Evolutionary conservation across 371 early-diverging fungal genomes (phyloP).

Genomic region (Rhizopus arrhizus): DNA sequence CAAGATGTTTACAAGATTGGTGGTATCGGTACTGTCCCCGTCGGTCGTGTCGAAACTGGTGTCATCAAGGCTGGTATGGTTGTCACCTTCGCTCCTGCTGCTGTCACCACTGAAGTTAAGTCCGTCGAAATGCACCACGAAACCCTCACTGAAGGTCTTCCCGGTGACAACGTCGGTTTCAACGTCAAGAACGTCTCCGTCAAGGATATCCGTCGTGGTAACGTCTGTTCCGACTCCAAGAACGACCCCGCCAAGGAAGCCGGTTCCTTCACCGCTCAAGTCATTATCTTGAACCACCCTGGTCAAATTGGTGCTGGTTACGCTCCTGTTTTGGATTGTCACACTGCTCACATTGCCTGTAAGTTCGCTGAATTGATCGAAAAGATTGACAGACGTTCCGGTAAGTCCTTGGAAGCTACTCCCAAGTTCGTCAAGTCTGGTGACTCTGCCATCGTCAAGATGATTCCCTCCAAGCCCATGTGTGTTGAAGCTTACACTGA

Average conservation of each 20-base stretch:
- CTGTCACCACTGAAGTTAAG: slow-evolving; percentile 93
- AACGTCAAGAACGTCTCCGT: slow-evolving; percentile 95
- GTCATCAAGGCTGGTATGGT: slow-evolving; percentile 89
- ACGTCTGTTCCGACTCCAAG: slow-evolving; percentile 92
- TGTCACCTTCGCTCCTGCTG: slow-evolving; percentile 87
- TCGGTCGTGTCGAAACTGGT: slow-evolving; percentile 97
- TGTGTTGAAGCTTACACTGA: slow-evolving; percentile 92
- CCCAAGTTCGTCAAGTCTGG: slow-evolving; percentile 93
- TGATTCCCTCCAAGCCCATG: slow-evolving; percentile 93
- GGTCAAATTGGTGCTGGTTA: slow-evolving; percentile 86
- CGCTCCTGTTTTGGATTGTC: slow-evolving; percentile 91
- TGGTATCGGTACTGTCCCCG: slow-evolving; percentile 95
- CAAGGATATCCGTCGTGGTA: slow-evolving; percentile 94
- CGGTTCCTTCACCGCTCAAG: slow-evolving; percentile 86
- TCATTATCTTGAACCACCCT: slow-evolving; percentile 92
- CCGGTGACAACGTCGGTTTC: slow-evolving; percentile 98
- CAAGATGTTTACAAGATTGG: slow-evolving; percentile 98
- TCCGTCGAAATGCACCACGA: slow-evolving; percentile 99
- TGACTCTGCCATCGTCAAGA: slow-evolving; percentile 93
- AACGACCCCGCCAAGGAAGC: slow-evolving; percentile 92
- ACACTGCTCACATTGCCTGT: slow-evolving; percentile 94
- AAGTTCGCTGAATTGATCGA: slow-evolving; percentile 83
- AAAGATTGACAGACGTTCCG: slow-evolving; percentile 94
- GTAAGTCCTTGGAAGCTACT: slow-evolving; percentile 77
- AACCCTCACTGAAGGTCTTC: slow-evolving; percentile 84